A percentile compares a stretch with the other conserved stretches of the same genome.
Evolutionary conservation across 2,329 filamentous ascomycete species (phyloP).

Genomic region (Fusarium longipes): DNA sequence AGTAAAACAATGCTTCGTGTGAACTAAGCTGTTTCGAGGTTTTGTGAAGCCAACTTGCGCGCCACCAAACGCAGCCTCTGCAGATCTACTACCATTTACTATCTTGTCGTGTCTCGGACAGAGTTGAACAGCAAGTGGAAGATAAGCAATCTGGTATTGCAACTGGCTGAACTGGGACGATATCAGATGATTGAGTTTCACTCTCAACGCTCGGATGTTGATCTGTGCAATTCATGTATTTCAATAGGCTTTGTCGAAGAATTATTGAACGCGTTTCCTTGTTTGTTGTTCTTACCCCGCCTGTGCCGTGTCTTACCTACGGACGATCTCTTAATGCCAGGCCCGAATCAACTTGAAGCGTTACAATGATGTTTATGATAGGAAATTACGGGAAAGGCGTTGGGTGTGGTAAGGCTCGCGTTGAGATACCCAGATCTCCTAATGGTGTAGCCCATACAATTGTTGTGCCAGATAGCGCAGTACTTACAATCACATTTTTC

Average conservation of each 20-base stretch:
- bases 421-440: no score
- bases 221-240: not conserved
- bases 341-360: no score
- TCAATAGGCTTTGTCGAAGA: not conserved
- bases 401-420: no score
- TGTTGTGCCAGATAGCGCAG: no score
- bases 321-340: no score
- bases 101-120: not conserved
- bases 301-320: not conserved
- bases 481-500: no score
- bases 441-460: no score
- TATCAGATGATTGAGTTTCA: not conserved
- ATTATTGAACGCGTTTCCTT: not conserved
- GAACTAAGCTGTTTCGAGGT: not conserved
- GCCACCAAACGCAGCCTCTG: not conserved
- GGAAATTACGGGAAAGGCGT: no score
- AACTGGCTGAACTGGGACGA: not conserved
- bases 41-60: not conserved
- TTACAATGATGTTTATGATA: no score
- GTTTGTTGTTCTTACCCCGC: not conserved
- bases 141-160: not conserved
- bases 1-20: not conserved
- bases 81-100: not conserved
- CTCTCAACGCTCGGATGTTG: not conserved
- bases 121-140: not conserved